Evolutionary conservation across 306 rosid genomes (phyloP), one percentile per base, ranked within the genome.

Genomic region (Vigna mungo): DNA sequence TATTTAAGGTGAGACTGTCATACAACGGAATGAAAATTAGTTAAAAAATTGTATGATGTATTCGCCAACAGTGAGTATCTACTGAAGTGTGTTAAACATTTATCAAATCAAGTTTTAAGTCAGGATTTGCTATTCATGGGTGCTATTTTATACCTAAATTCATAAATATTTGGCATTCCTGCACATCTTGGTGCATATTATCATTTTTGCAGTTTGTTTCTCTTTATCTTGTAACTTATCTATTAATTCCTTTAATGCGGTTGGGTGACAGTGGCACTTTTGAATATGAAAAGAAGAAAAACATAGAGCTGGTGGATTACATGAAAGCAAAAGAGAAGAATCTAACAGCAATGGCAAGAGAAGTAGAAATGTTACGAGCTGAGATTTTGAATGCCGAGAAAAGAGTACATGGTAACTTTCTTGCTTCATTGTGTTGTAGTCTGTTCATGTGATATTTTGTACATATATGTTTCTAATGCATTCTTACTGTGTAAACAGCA

Each of bases 301-400:
- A 95, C 83, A 49, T 88, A 14, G 96, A 90, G 77, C 76, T 85
- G 67, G 99, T 95, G 76, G 92, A 88, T 82, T 81, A 90, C 73
- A 43, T 95, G 86, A 83, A 86, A 83, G 89, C 85, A 55, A 88
- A 87, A 84, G 99, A 95, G 90, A 87, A 84, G 88, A 85, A 89
- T 59, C 85, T 95, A 20, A 83, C 90, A 61, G 89, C 78, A 2
- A 87, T 89, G 90, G 93, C 93, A n/a, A 86, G 86, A 78, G 97
- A 95, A 87, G 90, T 92, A 55, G 96, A 92, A 78, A 85, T 77
- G 78, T 78, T 95, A 68, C 88, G 92, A 20, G 79, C 84, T 3
- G 92, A 92, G 83, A 86, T 90, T 81, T 78, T 55, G 59, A 90
- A 87, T 47, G 86, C 79, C 8, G 94, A 94, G 79, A 92, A 83